Evolutionary conservation across 495 filamentous ascomycete species (phyloP), one percentile per base, ranked within the genome.

Genomic region (Hypoxylon rickii): DNA sequence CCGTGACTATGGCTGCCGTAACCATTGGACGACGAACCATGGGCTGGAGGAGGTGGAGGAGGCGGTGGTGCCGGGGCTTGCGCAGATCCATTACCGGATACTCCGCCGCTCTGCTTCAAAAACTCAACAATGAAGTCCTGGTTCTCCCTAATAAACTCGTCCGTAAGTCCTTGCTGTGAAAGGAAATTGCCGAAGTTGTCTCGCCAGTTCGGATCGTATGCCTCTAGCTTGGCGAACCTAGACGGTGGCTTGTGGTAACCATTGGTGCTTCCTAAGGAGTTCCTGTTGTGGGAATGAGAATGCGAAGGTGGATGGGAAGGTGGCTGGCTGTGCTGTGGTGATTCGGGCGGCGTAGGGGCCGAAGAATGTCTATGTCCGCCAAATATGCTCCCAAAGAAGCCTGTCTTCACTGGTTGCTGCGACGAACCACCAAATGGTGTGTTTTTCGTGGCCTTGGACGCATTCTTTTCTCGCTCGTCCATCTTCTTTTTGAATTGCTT

Each of bases 61-160:
- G 78, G 77, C 13, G 80, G 75, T 15, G 83, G 80, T 8, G 83
- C 79, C 11, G 88, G 81, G 10, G 81, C 54, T 10, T 69, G 40
- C 48, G 39, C 38, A 19, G 49, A 36, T 18, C 51, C 61, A 6
- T 63, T 52, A 7, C 18, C 24, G 15, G 58, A 29, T 41, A 62
- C 33, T 20, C 29, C 51, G 32, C 40, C 78, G 21, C 80, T 80
- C 69, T 93, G 89, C 69, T 94, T 81, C 60, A 97, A 87, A 64
- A 94, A 98, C 13, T 85, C 79, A 70, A 93, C 90, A 70, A 97
- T 98, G 61, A 97, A 97, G 45, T 96, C 93, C 33, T 91, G 87
- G 64, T 97, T 92, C 50, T 95, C 89, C 46, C 83, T 86, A 50
- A 97, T 94, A 61, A 94, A 87, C 65, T 96, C 93, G 63, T 94